Base-by-base conservation (phyloP, 768 basidiomycete genomes). In the Mycena amicta region DNA sequence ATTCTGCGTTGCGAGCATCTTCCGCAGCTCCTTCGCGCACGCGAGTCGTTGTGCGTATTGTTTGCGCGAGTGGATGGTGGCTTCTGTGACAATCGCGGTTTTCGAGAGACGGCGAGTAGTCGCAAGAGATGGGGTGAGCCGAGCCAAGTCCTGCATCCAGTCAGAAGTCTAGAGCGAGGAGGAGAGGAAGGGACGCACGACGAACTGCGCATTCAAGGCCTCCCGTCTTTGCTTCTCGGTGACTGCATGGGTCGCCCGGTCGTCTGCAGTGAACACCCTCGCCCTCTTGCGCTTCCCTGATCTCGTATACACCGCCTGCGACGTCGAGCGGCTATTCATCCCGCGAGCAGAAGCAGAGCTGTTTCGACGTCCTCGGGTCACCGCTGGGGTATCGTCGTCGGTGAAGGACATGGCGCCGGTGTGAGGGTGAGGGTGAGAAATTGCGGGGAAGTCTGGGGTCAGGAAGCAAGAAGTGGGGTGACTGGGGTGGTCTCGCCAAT, bases 191-290 rank as follows among this genome's bases (percentile, higher is more conserved):
- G 16, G 28, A 23, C 55, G 20, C 55, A 50, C 55, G 16, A 55
- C 47, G 22, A 55, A 55, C 16, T 33, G 55, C 4, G 30, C 33
- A 49, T 47, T 55, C 55, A 55, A 41, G 8, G 55, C 47, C 45
- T 55, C 55, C 1, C 46, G 12, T 6, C 47, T 30, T 45, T 55
- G 55, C 31, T 55, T 55, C 31, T 55, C 55, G 28, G 40, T 25
- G 13, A 47, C 55, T 3, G 30, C 45, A 37, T 50, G 30, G 22
- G 29, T 15, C 16, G 47, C 47, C 30, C 55, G 8, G 31, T 55
- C 55, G 46, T 31, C 46, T 13, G 55, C 16, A 4, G 55, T 55
- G 55, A 55, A 55, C 8, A 33, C 23, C 4, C 55, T 29, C 30
- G 26, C n/a, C 22, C 45, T 43, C 33, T 55, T 55, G 43, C 43